Base-by-base conservation (phyloP, 164 flowering plant genomes). In the Amborella trichopoda region DNA sequence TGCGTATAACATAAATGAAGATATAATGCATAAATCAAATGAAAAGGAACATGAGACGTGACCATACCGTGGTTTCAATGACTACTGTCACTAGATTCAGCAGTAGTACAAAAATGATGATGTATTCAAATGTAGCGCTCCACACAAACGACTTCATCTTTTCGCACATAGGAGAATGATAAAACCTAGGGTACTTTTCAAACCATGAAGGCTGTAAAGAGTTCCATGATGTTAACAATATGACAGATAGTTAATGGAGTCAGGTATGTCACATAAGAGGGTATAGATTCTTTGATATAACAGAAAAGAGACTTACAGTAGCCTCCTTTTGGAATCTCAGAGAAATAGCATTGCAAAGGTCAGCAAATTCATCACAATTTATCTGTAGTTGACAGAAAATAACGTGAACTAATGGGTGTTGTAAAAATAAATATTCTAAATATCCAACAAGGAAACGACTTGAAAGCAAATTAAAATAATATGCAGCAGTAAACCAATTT, bases 41-140 rank as follows among this genome's bases (percentile, higher is more conserved):
- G n/a, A n/a, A n/a, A n/a, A n/a, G n/a, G n/a, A n/a, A n/a, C n/a
- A n/a, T n/a, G n/a, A n/a, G n/a, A n/a, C n/a, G n/a, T n/a, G n/a
- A n/a, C n/a, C 73, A 48, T 80, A 91, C 98, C 89, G 89, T 82
- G 50, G 99, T 82, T 71, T 91, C 99, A 60, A 79, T 64, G 44
- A 84, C 59, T 28, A 91, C 99, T 38, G 96, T 75, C 53, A 69
- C 61, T 19, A 91, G 64, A 62, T 91, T 91, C 58, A 91, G 45
- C 41, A 84, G 9, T 23, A 91, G 86, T 48, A 91, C 44, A 62
- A 64, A 68, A 42, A 70, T 78, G 52, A 87, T 41, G 4, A 73
- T 40, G 60, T 91, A 77, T 52, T 76, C 95, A 67, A 91, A 91
- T 48, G 38, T 74, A 38, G 81, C 60, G 53, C 91, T 64, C 38